These are phyloP conservation scores for Starmerella roubikii DNA, from an alignment of 805 yeast genomes.

Conservation along the genomic window DNA sequence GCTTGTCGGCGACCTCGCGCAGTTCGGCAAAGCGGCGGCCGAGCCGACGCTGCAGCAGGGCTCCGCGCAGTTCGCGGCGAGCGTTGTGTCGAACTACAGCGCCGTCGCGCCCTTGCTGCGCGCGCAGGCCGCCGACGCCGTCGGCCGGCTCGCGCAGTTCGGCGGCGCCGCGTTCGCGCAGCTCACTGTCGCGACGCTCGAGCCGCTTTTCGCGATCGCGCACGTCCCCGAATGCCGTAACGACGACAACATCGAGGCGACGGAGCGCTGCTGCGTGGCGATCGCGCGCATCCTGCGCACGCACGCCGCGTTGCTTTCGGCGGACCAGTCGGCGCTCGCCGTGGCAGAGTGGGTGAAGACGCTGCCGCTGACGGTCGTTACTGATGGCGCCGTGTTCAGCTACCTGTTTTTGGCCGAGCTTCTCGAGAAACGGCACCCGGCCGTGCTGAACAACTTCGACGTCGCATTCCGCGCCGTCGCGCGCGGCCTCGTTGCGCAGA, in stretches of 20 bases:
- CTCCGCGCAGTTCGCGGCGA: not conserved
- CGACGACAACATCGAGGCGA: conserved; percentile 75
- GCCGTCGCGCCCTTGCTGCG: conserved; percentile 43
- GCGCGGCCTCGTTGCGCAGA: conserved; percentile 55
- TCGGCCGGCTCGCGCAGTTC: conserved; percentile 75
- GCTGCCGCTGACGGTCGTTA: conserved; percentile 72
- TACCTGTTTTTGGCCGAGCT: conserved; percentile 63
- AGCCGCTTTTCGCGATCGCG: conserved; percentile 58
- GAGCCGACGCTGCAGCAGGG: conserved; percentile 43
- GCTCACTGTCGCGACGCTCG: conserved; percentile 55
- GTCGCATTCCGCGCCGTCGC: conserved; percentile 54
- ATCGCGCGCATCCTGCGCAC: conserved; percentile 70
- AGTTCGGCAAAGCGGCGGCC: conserved; percentile 61
- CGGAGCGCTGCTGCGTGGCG: conserved; percentile 72
- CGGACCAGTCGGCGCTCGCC: conserved; percentile 41
- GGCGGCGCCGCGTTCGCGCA: conserved; percentile 58
- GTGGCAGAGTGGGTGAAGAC: conserved; percentile 66
- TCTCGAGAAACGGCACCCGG: conserved; percentile 52
- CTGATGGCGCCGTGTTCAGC: conserved; percentile 75
- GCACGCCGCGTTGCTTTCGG: conserved; percentile 37
- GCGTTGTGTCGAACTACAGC: not conserved
- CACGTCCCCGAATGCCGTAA: conserved; percentile 67
- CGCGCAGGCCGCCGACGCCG: conserved; percentile 73
- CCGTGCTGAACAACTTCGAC: conserved; percentile 41
- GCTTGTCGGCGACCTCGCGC: conserved; percentile 66